phyloP scores from a whole-genome alignment of 352 stramenopile genomes.

The Pythium aphanidermatum region DNA sequence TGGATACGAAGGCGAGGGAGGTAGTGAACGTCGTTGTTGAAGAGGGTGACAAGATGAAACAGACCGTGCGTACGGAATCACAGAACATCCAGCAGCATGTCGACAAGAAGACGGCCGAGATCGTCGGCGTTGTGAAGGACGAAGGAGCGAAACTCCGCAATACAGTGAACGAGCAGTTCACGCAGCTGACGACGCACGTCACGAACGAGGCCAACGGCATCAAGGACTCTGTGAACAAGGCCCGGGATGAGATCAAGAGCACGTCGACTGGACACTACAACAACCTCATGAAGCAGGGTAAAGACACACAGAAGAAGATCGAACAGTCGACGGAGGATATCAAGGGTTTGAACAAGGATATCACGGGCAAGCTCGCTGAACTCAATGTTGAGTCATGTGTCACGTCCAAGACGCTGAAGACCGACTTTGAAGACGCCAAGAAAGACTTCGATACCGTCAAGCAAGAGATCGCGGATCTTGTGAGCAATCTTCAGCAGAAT shows the following conservation, averaged over 20 bases:
- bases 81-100: conserved; percentile 2
- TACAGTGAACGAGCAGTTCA: background rate
- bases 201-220: conserved; percentile 3
- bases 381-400: too few species aligned
- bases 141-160: background rate
- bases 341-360: too few species aligned
- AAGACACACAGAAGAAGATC: too few species aligned
- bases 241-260: too few species aligned
- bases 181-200: conserved; percentile 1
- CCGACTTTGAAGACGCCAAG: background rate
- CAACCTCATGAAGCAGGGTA: too few species aligned
- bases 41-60: conserved; percentile 2
- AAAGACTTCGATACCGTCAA: background rate
- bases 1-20: background rate
- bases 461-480: background rate
- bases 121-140: background rate
- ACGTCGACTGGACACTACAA: too few species aligned
- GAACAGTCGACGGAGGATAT: too few species aligned
- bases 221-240: too few species aligned
- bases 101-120: conserved; percentile 4
- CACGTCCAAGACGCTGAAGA: background rate
- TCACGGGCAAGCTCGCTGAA: too few species aligned
- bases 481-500: too few species aligned
- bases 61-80: background rate
- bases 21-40: background rate